Evolutionary conservation across 768 basidiomycete genomes (phyloP), one percentile per base, ranked within the genome.

Genomic region (Tricholoma furcatifolium): DNA sequence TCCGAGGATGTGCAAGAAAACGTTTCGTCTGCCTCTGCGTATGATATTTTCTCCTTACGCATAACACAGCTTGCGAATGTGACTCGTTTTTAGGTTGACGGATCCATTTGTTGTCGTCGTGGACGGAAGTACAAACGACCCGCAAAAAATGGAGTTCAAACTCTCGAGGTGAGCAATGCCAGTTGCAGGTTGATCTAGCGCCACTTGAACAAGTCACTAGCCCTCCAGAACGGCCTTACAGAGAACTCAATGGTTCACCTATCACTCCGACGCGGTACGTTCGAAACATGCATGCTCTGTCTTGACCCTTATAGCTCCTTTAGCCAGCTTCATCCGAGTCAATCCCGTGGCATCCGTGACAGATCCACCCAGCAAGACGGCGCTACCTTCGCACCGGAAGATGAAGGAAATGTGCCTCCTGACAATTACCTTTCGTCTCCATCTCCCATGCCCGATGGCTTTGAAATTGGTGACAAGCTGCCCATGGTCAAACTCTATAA

Each of bases 1-100:
- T 45, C 65, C 38, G 61, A 58, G 11, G 62, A 55, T 11, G 65
- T 64, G 41, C 63, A 58, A 14, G 20, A 42, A 18, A 35, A 41
- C 7, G 20, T 27, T 24, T 21, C 31, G 3, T 31, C 6, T 1
- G 1, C 23, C n/a, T 17, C 20, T 5, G 30, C 7, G 57, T 58
- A 21, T 41, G 57, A 39, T n/a, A n/a, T 5, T 18, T 11, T 20
- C 11, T 15, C n/a, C 23, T 7, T 30, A 5, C 32, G 2, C 8
- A 24, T 4, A 41, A 18, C 5, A 12, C 24, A 12, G 36, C 35
- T 52, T n/a, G n/a, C n/a, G n/a, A 31, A 52, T 40, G 7, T 9
- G 18, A 12, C 27, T 27, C 7, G 27, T 27, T 3, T 6, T 3
- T 18, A 59, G 58, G 8, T 18, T 20, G 15, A 42, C 42, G 10